These are phyloP conservation scores for Thielaviopsis musarum DNA, from an alignment of 2,329 filamentous ascomycete genomes.

Conservation along the genomic window DNA sequence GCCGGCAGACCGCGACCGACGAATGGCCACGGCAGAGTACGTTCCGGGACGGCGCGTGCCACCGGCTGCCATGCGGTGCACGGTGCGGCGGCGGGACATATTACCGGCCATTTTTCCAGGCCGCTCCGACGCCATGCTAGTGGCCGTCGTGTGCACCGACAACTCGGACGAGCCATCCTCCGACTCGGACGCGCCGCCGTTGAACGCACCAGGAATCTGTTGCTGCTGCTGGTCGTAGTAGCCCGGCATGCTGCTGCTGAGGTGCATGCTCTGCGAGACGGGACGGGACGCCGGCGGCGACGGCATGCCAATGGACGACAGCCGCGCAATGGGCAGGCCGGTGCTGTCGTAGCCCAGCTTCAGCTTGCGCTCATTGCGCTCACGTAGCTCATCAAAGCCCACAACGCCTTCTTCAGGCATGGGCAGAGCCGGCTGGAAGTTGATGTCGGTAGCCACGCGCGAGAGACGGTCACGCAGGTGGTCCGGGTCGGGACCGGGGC, in stretches of 20 bases:
- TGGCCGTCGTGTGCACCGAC: slow-evolving; percentile 2
- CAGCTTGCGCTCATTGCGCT: slow-evolving; percentile 7
- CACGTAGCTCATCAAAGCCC: slow-evolving; percentile 9
- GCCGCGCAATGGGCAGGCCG: slow-evolving; percentile 9
- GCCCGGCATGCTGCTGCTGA: background rate
- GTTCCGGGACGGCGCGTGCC: background rate
- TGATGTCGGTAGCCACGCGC: slow-evolving; percentile 6
- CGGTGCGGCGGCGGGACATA: background rate
- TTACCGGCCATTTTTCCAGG: background rate
- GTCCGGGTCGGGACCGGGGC: slow-evolving; percentile 5
- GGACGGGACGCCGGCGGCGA: slow-evolving; percentile 7
- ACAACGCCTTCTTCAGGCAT: slow-evolving; percentile 10
- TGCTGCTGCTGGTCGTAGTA: background rate
- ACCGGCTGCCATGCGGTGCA: background rate
- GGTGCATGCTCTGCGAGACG: slow-evolving; percentile 5
- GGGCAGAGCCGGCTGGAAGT: slow-evolving; percentile 8
- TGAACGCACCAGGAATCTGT: background rate
- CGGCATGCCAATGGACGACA: slow-evolving; percentile 9
- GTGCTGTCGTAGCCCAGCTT: slow-evolving; percentile 9
- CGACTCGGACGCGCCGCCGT: background rate
- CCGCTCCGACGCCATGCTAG: slow-evolving; percentile 2
- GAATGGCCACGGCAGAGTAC: background rate
- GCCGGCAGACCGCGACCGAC: slow-evolving; percentile 2
- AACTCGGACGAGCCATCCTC: slow-evolving; percentile 3
- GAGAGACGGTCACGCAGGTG: slow-evolving; percentile 8